Evolutionary conservation across 768 basidiomycete genomes (phyloP).

Genomic region (Russula earlei): DNA sequence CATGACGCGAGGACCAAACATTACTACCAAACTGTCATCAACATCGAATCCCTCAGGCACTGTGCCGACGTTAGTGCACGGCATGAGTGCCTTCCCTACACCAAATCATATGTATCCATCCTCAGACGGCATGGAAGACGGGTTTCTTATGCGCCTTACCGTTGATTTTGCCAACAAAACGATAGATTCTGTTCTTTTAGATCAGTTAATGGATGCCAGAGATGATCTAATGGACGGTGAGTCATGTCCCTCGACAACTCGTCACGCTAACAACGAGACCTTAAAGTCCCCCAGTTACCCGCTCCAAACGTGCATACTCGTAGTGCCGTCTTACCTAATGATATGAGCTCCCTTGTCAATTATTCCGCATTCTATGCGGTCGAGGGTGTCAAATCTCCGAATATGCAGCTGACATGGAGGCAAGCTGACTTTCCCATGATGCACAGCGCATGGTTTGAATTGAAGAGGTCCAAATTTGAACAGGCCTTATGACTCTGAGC

Average conservation of each 20-base stretch:
- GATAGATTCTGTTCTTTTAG: conserved; percentile 1
- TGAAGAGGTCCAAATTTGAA: neutral
- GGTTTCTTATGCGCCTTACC: neutral
- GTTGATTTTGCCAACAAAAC: neutral
- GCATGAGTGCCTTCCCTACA: neutral
- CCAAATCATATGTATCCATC: neutral
- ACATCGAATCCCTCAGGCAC: neutral
- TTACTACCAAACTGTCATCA: neutral
- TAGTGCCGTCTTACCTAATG: neutral
- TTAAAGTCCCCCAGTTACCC: conserved; percentile 12
- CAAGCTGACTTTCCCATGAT: neutral
- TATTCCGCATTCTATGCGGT: neutral
- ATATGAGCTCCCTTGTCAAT: neutral
- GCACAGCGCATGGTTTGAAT: neutral
- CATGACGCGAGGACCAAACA: neutral
- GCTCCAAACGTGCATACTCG: conserved; percentile 6
- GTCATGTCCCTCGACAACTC: neutral
- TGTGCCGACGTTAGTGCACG: neutral
- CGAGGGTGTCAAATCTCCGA: conserved; percentile 14
- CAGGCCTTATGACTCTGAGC: conserved; percentile 10
- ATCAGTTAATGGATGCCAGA: neutral
- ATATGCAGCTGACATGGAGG: conserved; percentile 18
- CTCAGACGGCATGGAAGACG: conserved; percentile 1
- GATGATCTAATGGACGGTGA: conserved; percentile 14
- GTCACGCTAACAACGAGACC: neutral